Base-by-base conservation (phyloP, 2,329 filamentous ascomycete species). In the Trichoderma sp. region DNA sequence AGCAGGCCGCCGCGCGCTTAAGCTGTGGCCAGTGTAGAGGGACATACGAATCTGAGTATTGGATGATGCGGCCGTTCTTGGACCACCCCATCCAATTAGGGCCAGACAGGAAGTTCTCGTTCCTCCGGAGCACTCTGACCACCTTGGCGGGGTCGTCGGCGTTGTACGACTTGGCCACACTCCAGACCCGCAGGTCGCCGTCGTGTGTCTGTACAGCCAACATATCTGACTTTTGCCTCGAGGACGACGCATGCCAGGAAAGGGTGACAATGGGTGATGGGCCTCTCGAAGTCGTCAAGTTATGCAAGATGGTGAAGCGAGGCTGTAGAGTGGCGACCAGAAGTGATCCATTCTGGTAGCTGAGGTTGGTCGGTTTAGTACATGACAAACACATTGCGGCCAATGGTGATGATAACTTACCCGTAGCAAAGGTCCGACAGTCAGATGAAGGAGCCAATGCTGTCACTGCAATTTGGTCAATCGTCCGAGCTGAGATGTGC, bases 1-100 rank as follows among this genome's bases (percentile, higher is more conserved):
- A 79, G 79, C 77, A 78, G 75, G 79, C 87, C 87, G 86, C 85
- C 86, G 87, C 87, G 86, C 87, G 86, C 84, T 82, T 87, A 84
- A 78, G 77, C 67, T 76, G 78, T 79, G 81, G 78, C 63, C 31
- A 33, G 29, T 76, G 71, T 71, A 21, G 53, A 67, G 74, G 56
- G 38, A 91, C 94, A 86, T 88, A 98, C 95, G 93, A 92, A 84
- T 98, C 95, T 6, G 94, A 93, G 84, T 92, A 95, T 84, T 99
- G 97, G 78, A 99, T 92, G 78, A 99, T 95, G 79, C 95, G 93
- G 53, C 97, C 97, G 86, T 98, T 98, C 85, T 98, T 98, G 0
- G 97, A 98, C 97, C 97, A 99, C 24, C 92, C 93, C 88, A 98
- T 95, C 97, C 97, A 99, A 82, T 97, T 98, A 50, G 94, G 93